Conservation (phyloP, 179 eudicot species). For the Beta corolliflora region DNA sequence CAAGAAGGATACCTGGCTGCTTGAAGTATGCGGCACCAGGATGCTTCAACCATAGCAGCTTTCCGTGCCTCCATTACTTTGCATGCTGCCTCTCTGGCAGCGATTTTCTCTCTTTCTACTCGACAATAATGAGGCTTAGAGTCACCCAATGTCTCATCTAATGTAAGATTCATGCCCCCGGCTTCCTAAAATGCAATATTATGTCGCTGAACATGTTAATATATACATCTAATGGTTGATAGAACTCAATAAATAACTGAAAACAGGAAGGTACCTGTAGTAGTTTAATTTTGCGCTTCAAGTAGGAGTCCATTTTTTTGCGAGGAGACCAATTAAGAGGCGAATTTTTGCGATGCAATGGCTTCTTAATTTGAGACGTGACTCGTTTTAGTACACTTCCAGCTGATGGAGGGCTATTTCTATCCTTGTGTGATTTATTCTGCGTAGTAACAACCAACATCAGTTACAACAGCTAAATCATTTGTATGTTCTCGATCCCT, state of each 20-base stretch:
- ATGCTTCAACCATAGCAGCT: constrained; percentile 97
- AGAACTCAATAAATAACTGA: neutral
- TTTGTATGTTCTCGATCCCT: too few species aligned
- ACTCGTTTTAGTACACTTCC: constrained; percentile 49
- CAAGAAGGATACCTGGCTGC: constrained; percentile 65
- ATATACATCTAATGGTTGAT: too few species aligned
- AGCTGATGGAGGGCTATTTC: constrained; percentile 58
- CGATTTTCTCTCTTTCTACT: constrained; percentile 83
- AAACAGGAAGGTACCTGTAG: constrained; percentile 54
- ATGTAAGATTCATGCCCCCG: constrained; percentile 83
- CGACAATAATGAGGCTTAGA: constrained; percentile 89
- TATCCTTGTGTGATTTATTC: constrained; percentile 58
- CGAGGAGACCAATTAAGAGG: constrained; percentile 96
- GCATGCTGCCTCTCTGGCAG: constrained; percentile 77
- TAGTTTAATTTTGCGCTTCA: constrained; percentile 72
- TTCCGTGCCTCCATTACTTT: constrained; percentile 88
- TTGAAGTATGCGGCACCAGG: constrained; percentile 91
- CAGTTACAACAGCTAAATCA: neutral
- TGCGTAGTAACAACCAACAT: constrained; percentile 24
- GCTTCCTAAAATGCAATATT: constrained; percentile 60
- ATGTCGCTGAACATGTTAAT: neutral
- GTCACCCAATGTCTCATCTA: constrained; percentile 88
- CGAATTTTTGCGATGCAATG: constrained; percentile 68
- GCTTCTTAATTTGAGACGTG: constrained; percentile 78
- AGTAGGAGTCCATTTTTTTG: constrained; percentile 75